Evolutionary conservation across 192 early-diverging fungal genomes (phyloP), one percentile per base, ranked within the genome.

Genomic region (Powellomyces hirtus): DNA sequence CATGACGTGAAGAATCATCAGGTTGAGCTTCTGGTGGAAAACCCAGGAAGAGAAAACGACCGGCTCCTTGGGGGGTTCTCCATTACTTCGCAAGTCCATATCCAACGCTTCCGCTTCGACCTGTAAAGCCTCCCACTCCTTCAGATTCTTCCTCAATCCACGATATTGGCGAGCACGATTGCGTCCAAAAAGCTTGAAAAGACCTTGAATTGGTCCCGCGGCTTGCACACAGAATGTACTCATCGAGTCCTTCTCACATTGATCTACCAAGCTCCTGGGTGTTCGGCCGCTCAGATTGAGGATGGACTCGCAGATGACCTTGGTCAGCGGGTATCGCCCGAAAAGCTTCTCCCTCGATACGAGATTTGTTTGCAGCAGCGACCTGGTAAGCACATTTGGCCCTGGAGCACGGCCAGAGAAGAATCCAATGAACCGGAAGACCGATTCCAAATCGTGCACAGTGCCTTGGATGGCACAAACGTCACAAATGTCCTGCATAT

Each of bases 21-120:
- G 70, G 22, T 57, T 76, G 0, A 88, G 66, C 60, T 89, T 88
- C 36, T 78, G 75, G 42, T 86, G 77, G 68, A 84, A 89, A 11
- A 78, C 79, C 89, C 89, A 90, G 0, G 79, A 84, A 2, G 87
- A 89, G n/a, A n/a, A n/a, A 18, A 90, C 75, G 46, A 82, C 81
- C 55, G 22, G 70, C 60, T 26, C 61, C 61, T 0, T 70, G 49
- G 14, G 44, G 57, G 27, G 37, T 7, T 24, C 7, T 7, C 53
- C 66, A 10, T 29, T 2, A 4, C 3, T 4, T 14, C 1, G 10
- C 8, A 4, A 24, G 14, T 24, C 44, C 35, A 62, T 10, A 38
- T 70, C 68, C 37, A 62, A 52, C 13, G 40, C n/a, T 34, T 72
- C 51, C 64, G 75, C 86, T 37, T 85, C 76, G 31, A 77, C 75